Conservation (phyloP, 208 protist genomes). For the Leishmania arabica region DNA sequence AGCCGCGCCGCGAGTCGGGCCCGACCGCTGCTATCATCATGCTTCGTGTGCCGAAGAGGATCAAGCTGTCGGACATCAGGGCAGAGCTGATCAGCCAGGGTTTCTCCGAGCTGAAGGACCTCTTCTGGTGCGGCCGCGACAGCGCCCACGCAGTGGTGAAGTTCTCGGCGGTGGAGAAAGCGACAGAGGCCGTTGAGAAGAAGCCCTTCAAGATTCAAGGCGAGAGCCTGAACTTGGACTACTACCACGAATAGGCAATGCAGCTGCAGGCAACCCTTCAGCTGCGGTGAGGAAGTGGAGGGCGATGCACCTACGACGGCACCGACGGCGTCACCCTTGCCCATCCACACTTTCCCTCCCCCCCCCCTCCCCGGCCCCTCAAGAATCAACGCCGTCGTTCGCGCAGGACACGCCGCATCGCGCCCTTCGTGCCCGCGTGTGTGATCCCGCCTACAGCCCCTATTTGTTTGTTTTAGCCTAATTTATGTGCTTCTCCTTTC, state of each 20-base stretch:
- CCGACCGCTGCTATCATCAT: slow-evolving; percentile 48
- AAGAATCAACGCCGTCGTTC: not conserved
- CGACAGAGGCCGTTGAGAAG: slow-evolving; percentile 23
- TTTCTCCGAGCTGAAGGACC: slow-evolving; percentile 38
- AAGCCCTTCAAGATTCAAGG: slow-evolving; percentile 38
- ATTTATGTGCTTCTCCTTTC: not conserved
- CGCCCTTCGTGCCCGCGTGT: too few relatives aligned
- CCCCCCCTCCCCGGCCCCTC: not conserved
- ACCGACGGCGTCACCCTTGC: not conserved
- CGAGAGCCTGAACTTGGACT: slow-evolving; percentile 17
- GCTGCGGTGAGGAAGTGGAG: not conserved
- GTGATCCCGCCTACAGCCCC: too few relatives aligned
- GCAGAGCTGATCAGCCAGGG: slow-evolving; percentile 27
- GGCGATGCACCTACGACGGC: not conserved
- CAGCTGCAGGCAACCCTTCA: not conserved
- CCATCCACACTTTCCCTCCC: too few relatives aligned
- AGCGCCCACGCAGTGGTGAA: slow-evolving; percentile 63
- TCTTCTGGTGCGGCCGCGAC: slow-evolving; percentile 71
- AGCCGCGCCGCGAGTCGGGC: slow-evolving; percentile 20
- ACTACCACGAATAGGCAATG: slow-evolving; percentile 23
- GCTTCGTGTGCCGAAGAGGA: slow-evolving; percentile 54
- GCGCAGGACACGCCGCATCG: too few relatives aligned
- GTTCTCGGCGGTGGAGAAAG: slow-evolving; percentile 34
- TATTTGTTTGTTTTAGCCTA: too few relatives aligned
- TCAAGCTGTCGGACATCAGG: slow-evolving; percentile 72